These are phyloP conservation scores for Ramaria sp. DNA, from an alignment of 768 basidiomycete species.

Conservation along the genomic window DNA sequence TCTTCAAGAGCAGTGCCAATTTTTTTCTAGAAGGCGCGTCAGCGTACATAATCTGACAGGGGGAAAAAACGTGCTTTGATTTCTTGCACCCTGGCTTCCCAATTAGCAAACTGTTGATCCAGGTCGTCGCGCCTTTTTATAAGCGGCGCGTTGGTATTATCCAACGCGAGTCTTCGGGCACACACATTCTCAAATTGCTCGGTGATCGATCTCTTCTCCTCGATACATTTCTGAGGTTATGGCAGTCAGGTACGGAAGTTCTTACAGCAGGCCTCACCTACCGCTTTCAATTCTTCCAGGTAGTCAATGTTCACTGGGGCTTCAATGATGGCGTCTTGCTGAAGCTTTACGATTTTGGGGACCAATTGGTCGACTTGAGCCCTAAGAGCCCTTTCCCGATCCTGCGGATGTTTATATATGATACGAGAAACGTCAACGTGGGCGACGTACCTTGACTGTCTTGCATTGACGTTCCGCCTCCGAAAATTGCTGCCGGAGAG, in stretches of 20 bases:
- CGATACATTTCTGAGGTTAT: constrained; percentile 39
- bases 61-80: constrained; percentile 33
- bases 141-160: constrained; percentile 33
- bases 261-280: constrained; percentile 17
- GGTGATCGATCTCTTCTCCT: constrained; percentile 36
- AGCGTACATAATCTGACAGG: background rate
- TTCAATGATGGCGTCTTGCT: constrained; percentile 51
- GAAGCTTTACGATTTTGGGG: background rate
- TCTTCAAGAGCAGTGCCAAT: constrained; percentile 37
- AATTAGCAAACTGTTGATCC: constrained; percentile 40
- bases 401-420: background rate
- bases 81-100: constrained; percentile 31
- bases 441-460: background rate
- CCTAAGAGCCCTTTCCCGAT: background rate
- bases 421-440: background rate
- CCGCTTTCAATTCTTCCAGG: constrained; percentile 44
- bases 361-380: background rate
- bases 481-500: background rate
- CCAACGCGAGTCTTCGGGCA: constrained; percentile 35
- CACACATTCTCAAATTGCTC: constrained; percentile 40
- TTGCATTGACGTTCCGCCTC: background rate
- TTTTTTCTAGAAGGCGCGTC: constrained; percentile 28
- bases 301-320: constrained; percentile 52
- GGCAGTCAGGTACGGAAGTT: background rate
- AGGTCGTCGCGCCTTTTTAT: constrained; percentile 34